Evolutionary conservation across 1,284 basidiomycete species (phyloP), one percentile per base, ranked within the genome.

Genomic region (Malassezia yamatoensis): DNA sequence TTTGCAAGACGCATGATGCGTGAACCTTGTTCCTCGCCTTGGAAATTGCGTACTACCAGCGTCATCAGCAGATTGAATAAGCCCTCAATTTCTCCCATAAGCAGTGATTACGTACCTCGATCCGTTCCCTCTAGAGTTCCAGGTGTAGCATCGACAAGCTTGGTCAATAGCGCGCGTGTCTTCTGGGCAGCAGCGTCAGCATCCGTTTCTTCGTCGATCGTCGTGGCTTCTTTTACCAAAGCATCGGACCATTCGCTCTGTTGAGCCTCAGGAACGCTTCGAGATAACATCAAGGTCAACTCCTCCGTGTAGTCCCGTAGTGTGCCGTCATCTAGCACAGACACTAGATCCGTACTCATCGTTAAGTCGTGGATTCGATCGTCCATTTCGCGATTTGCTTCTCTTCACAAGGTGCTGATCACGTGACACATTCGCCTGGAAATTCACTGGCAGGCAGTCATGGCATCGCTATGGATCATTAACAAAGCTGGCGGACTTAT

Each of bases 401-500:
- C 54, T 21, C 21, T 20, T 56, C 54, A 56, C 54, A 48, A 50
- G 54, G 38, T 45, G 24, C 29, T 18, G 6, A n/a, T 13, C 54
- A 57, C 49, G 54, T 52, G 54, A 39, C 39, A 9, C 16, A 1
- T 12, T 37, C 11, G 24, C 24, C 35, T 35, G 34, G 24, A 7
- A 7, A 29, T 7, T 29, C 24, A 29, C 24, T 4, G 24, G 24
- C 24, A 29, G 24, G 24, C 24, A 29, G 24, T 42, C 35, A 72
- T 71, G 67, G 65, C 70, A 6, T 70, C 69, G 63, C 81, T 91
- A 51, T 90, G 88, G 90, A 86, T 96, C 60, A 96, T 98, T 74
- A 98, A 96, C 78, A 98, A 98, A 79, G 94, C 94, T 15, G 93
- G 93, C 24, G 94, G 93, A 15, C 82, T 98, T 39, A 87, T 96